Base-by-base conservation (phyloP, 495 filamentous ascomycete genomes). In the Neurospora cerealis region DNA sequence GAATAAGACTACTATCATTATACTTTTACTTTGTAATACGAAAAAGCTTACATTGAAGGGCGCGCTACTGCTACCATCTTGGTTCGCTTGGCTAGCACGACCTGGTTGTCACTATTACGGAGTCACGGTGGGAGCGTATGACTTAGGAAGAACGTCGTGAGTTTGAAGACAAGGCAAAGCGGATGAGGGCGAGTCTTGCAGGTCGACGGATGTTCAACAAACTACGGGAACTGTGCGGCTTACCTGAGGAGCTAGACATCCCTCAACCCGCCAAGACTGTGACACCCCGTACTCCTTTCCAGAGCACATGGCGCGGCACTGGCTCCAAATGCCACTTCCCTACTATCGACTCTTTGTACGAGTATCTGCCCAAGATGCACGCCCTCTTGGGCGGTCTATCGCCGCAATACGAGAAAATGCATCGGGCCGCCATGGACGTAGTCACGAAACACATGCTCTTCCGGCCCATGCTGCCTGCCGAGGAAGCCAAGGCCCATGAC, bases 321-420 rank as follows among this genome's bases (percentile, higher is more conserved):
- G 44, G 44, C 44, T 21, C n/a, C 7, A 48, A 21, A 21, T 3
- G 44, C 44, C n/a, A 48, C 19, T 48, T 21, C 44, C 11, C 13
- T 40, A 40, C 39, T 15, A n/a, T n/a, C 15, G 95, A 97, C 80
- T 95, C 92, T 5, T 85, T 92, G 4, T 97, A 97, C 78, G 95
- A 97, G 79, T 97, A 97, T 79, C 81, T 98, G 46, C 92, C 94
- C 11, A 98, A 89, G 79, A 86, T 87, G 80, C 82, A 84, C 41
- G 81, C 85, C 37, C 66, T 84, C 17, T 71, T 80, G 36, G 79
- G 80, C 13, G 83, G 83, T 3, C 77, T 77, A 17, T 69, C 78
- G 15, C 76, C 79, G 3, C 72, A 80, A 8, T 84, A 82, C 76
- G 74, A 81, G 78, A 76, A 79, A 77, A 75, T 84, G 81, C 75